phyloP scores from a whole-genome alignment of 345 rosid species.

The Nephelium lappaceum region DNA sequence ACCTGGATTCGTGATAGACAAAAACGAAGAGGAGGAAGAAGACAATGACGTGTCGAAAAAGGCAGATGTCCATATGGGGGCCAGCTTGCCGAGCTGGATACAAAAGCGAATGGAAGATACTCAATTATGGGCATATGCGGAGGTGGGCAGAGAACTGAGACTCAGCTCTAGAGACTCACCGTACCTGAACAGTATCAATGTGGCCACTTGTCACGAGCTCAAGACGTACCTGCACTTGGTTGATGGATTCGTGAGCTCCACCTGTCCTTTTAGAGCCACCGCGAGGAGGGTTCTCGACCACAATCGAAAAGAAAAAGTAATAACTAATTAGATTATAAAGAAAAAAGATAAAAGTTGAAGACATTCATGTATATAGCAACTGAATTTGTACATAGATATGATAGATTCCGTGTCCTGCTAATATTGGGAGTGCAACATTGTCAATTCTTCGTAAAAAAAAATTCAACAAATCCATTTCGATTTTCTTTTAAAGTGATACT shows the following conservation, averaged over 20 bases:
- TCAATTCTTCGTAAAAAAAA: background rate
- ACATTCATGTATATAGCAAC: background rate
- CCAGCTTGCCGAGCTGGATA: slow-evolving; percentile 54
- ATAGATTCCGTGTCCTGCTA: background rate
- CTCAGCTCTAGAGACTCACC: slow-evolving; percentile 74
- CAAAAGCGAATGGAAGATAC: slow-evolving; percentile 57
- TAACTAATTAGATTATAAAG: background rate
- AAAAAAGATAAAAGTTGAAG: background rate
- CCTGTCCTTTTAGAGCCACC: slow-evolving; percentile 67
- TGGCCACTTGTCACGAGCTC: slow-evolving; percentile 86
- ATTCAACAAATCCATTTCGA: background rate
- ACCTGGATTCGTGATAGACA: slow-evolving; percentile 73
- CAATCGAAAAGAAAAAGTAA: slow-evolving; percentile 1
- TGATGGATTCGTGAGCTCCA: slow-evolving; percentile 67
- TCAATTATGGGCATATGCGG: slow-evolving; percentile 72
- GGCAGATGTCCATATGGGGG: slow-evolving; percentile 18
- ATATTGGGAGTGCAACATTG: background rate
- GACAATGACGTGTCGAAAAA: slow-evolving; percentile 20
- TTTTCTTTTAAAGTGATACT: background rate
- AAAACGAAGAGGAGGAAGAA: slow-evolving; percentile 23
- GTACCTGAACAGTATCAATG: slow-evolving; percentile 46
- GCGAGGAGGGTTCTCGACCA: slow-evolving; percentile 42
- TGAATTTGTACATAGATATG: background rate
- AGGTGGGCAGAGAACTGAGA: slow-evolving; percentile 77
- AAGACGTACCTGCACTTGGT: slow-evolving; percentile 77